phyloP scores from a whole-genome alignment of 2,329 filamentous ascomycete species.

The Zasmidium angulare region DNA sequence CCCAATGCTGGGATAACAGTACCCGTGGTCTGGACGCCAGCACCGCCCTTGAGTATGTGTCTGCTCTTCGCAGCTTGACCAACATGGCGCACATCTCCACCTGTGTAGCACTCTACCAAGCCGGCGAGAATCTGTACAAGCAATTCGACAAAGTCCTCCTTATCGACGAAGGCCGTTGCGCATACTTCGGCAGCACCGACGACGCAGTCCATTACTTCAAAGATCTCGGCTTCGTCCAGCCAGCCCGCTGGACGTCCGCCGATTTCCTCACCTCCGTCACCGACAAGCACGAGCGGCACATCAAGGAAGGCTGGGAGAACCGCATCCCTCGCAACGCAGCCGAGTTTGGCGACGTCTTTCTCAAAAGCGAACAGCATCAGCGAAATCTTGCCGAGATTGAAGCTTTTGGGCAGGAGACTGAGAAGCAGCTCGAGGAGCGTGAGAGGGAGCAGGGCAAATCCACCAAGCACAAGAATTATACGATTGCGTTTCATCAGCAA shows the following conservation, averaged over 20 bases:
- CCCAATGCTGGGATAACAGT: conserved; percentile 74
- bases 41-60: conserved; percentile 71
- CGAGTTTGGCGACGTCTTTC: conserved; percentile 39
- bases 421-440: conserved; percentile 63
- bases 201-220: conserved; percentile 68
- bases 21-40: conserved; percentile 70
- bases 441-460: conserved; percentile 64
- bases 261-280: conserved; percentile 79
- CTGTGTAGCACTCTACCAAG: conserved; percentile 69
- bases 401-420: conserved; percentile 30
- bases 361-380: conserved; percentile 37
- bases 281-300: conserved; percentile 45
- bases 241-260: conserved; percentile 67
- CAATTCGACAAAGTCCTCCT: conserved; percentile 68
- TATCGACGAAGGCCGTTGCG: conserved; percentile 65
- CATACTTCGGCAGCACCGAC: conserved; percentile 67
- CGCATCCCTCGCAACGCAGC: conserved; percentile 49
- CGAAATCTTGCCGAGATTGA: conserved; percentile 42
- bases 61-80: conserved; percentile 64
- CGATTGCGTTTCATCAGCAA: conserved; percentile 55
- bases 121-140: conserved; percentile 67
- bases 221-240: conserved; percentile 68
- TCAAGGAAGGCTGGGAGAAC: conserved; percentile 44
- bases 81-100: conserved; percentile 42
- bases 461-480: conserved; percentile 40